Conservation (phyloP, 2,329 filamentous ascomycete species). For the Chrysoporthe austroafricana region DNA sequence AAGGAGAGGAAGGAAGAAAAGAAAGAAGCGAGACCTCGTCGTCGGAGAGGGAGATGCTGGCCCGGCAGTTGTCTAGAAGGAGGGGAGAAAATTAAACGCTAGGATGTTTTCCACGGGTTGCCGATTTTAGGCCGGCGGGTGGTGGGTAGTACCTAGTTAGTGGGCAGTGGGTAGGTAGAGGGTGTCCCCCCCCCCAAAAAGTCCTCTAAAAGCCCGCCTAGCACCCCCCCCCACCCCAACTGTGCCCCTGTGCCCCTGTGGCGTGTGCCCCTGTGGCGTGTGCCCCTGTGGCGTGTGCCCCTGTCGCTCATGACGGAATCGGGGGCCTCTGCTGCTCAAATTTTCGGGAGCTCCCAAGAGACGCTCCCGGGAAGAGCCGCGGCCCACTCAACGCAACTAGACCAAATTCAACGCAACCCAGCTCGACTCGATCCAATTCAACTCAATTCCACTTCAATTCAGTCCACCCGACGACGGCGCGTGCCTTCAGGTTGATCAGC, state of each 20-base stretch:
- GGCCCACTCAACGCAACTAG: slow-evolving; percentile 6
- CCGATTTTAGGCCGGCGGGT: slow-evolving; percentile 19
- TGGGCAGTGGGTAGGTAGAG: too few species aligned
- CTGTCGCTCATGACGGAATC: slow-evolving; percentile 13
- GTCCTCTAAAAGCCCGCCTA: too few species aligned
- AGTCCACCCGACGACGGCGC: background rate
- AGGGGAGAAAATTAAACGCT: background rate
- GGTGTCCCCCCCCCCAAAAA: too few species aligned
- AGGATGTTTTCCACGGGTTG: background rate
- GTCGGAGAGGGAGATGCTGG: too few species aligned
- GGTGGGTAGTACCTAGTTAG: too few species aligned
- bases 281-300: background rate
- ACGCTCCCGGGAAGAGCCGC: slow-evolving; percentile 29
- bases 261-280: too few species aligned
- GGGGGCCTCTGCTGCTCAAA: slow-evolving; percentile 10
- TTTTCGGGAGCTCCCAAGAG: slow-evolving; percentile 23
- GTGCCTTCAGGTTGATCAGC: background rate
- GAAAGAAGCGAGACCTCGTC: background rate
- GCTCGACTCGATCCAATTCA: background rate
- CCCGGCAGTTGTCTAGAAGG: background rate
- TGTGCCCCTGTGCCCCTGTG: too few species aligned
- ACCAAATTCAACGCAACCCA: background rate
- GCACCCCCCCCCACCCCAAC: too few species aligned
- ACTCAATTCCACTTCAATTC: background rate
- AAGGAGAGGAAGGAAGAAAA: background rate